A percentile compares a stretch with the other conserved stretches of the same genome.
These are phyloP conservation scores for Aspergillus pseudotamarii DNA, from an alignment of 2,329 filamentous ascomycete species.

Conservation along the genomic window DNA sequence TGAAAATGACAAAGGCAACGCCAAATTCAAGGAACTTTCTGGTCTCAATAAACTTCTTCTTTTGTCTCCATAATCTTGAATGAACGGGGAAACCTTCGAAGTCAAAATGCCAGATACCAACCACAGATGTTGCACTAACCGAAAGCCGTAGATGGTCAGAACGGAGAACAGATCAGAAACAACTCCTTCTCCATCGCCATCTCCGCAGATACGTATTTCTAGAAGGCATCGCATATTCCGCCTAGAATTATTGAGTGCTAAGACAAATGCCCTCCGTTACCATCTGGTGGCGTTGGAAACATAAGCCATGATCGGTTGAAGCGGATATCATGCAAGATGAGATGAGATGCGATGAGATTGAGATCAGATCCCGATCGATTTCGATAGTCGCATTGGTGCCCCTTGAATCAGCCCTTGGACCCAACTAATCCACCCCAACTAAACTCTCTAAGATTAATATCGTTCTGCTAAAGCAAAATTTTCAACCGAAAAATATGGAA, in stretches of 20 bases:
- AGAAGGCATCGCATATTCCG: neutral
- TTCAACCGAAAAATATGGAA: neutral
- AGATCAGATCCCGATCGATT: constrained; percentile 11
- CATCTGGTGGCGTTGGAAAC: constrained; percentile 5
- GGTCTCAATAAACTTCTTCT: neutral
- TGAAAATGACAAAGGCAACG: neutral
- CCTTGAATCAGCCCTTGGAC: neutral
- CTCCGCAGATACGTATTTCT: neutral
- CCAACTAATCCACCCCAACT: neutral
- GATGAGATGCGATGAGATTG: constrained; percentile 10
- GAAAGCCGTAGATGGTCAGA: neutral
- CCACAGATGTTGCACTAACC: neutral
- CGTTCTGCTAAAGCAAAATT: neutral
- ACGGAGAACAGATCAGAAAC: neutral
- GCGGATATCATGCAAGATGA: constrained; percentile 10
- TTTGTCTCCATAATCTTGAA: neutral
- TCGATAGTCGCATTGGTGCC: neutral
- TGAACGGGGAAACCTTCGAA: neutral
- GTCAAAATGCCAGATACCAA: neutral
- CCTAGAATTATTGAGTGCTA: neutral
- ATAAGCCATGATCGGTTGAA: neutral
- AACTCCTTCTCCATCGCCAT: neutral
- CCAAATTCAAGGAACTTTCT: neutral
- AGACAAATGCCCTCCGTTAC: neutral
- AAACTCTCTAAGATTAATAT: neutral